Evolutionary conservation across 331 rosid genomes (phyloP), one percentile per base, ranked within the genome.

Genomic region (Prunus yedoensis): DNA sequence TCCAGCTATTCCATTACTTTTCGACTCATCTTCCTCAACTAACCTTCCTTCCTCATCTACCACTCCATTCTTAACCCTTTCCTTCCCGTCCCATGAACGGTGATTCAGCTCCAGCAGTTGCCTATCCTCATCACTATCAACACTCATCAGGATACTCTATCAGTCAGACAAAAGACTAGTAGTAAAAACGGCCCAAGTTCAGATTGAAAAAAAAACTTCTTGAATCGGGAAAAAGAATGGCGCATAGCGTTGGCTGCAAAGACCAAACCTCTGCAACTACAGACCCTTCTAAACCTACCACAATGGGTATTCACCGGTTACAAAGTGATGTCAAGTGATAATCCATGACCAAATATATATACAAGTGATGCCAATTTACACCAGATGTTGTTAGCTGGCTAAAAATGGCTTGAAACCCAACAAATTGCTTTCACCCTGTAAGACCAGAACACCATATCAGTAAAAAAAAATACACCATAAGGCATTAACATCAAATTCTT

Each of bases 141-240:
- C 78, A 77, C 80, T 85, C 94, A 89, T 89, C 82, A 70, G 91
- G 76, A 58, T 83, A 66, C 78, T 86, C 85, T 79, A 80, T 79
- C 84, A 87, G 78, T 84, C 81, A 84, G 71, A 88, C 66, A 58
- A 35, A 70, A 72, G 17, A 62, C 51, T 43, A 76, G 62, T 8
- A 69, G 61, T 54, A 72, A 72, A 35, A 74, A 78, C 75, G 72
- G 52, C 75, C 86, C 78, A 71, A 86, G 76, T 78, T 79, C 74
- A 69, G 75, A 79, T 71, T 28, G 16, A 77, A 49, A 68, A 83
- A 77, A 80, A 50, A 58, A 79, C 76, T 76, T 79, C 89, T 83
- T 74, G 84, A 78, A 83, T 85, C 75, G 68, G 74, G 25, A 41
- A 46, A 74, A 80, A 65, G 70, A 79, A 66, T 83, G 46, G 77